Conservation (phyloP, 1,139 yeast species). For the Yamadazyma taylorii region DNA sequence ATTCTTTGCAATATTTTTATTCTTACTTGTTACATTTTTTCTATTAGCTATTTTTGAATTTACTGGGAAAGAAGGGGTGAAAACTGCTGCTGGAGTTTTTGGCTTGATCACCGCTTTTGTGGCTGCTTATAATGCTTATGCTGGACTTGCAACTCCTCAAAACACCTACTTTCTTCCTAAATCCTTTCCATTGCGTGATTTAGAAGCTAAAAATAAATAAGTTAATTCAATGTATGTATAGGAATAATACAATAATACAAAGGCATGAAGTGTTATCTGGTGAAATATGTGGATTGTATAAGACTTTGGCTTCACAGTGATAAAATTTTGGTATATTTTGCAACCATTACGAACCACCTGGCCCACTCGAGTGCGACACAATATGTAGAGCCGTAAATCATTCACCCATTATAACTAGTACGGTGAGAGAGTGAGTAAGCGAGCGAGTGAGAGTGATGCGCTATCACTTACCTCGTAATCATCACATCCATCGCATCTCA, state of each 20-base stretch:
- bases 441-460: too few species aligned
- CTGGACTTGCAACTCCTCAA: constrained; percentile 78
- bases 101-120: constrained; percentile 75
- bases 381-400: too few species aligned
- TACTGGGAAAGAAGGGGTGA: constrained; percentile 25
- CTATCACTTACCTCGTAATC: not conserved
- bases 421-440: too few species aligned
- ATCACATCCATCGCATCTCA: constrained; percentile 2
- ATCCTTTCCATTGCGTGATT: constrained; percentile 40
- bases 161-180: constrained; percentile 65
- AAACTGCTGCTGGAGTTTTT: constrained; percentile 76
- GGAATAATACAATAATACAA: too few species aligned
- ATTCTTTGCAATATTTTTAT: constrained; percentile 66
- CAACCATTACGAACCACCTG: too few species aligned
- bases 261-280: too few species aligned
- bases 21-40: constrained; percentile 65
- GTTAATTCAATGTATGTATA: too few species aligned
- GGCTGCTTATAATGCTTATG: constrained; percentile 90
- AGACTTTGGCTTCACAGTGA: too few species aligned
- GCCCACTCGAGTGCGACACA: too few species aligned
- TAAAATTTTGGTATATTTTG: too few species aligned
- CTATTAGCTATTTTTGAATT: constrained; percentile 62
- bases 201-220: constrained; percentile 16
- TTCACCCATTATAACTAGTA: too few species aligned
- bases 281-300: too few species aligned